Evolutionary conservation across 495 filamentous ascomycete genomes (phyloP), one percentile per base, ranked within the genome.

Genomic region (Collariella sp.): DNA sequence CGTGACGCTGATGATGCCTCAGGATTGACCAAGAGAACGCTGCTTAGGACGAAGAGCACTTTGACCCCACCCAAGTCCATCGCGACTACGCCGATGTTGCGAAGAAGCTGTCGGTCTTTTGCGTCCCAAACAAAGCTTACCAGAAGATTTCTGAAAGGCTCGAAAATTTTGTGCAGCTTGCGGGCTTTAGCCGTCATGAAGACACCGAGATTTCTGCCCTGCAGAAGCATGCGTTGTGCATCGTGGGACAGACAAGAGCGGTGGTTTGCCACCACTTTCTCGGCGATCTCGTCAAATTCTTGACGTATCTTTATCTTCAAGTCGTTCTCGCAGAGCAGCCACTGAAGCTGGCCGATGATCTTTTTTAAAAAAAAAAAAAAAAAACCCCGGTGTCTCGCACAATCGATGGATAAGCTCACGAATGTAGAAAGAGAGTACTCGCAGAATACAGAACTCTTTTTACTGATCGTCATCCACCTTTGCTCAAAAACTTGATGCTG

Each of bases 21-120:
- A 66, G 60, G 33, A 20, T 67, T 1, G 59, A 66, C 12, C 24
- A 55, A 23, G 63, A 62, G 3, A 44, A 44, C 20, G 57, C 58
- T 2, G 44, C 51, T 4, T 9, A 35, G 1, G 49, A 64, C n/a
- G 58, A 57, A 6, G 60, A 56, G 0, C 13, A 24, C 0, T 59
- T 56, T 20, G 58, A 67, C 19, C 75, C 73, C 0, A 64, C 68
- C 5, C 48, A 65, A 0, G 70, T 74, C 5, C 38, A 62, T 29
- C 65, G 80, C n/a, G 79, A 85, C 55, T 86, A 86, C 52, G 64
- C 73, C 1, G 63, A 79, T 42, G 61, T 84, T 5, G 80, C 79
- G 0, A 62, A 56, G 1, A 64, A 66, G 0, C 67, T 87, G 4
- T 75, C 76, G 0, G 81, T 86, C 3, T 86, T 85, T 58, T 85